These are phyloP conservation scores for Solanum verrucosum DNA, from an alignment of 257 asterid species.

Conservation along the genomic window DNA sequence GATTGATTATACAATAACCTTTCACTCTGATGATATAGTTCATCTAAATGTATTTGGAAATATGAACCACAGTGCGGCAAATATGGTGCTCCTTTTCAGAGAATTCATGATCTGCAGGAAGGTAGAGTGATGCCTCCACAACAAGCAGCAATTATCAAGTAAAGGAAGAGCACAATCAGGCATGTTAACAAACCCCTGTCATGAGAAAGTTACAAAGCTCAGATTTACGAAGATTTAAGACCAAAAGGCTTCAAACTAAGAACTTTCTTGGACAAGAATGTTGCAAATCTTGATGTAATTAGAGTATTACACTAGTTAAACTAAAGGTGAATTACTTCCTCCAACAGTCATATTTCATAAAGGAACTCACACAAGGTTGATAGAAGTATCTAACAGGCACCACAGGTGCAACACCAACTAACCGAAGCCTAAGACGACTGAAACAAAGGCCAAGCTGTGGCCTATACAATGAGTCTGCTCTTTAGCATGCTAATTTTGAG, in stretches of 20 bases:
- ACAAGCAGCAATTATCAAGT: constrained; percentile 1
- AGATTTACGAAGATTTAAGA: background rate
- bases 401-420: background rate
- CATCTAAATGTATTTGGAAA: background rate
- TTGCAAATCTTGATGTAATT: background rate
- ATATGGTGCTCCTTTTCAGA: background rate
- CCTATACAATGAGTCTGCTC: background rate
- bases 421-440: background rate
- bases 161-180: constrained; percentile 3
- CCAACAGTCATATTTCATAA: background rate
- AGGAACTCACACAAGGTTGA: background rate
- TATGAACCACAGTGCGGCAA: background rate
- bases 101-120: constrained; percentile 7
- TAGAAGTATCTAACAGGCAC: background rate
- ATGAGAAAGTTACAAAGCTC: background rate
- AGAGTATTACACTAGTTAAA: background rate
- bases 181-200: background rate
- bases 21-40: background rate
- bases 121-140: constrained; percentile 6
- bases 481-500: background rate
- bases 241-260: background rate
- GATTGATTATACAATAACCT: background rate
- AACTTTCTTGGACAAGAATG: background rate
- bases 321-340: background rate
- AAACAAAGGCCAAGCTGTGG: background rate